These are phyloP conservation scores for Botrytis sinoallii DNA, from an alignment of 2,329 filamentous ascomycete species.

Conservation along the genomic window DNA sequence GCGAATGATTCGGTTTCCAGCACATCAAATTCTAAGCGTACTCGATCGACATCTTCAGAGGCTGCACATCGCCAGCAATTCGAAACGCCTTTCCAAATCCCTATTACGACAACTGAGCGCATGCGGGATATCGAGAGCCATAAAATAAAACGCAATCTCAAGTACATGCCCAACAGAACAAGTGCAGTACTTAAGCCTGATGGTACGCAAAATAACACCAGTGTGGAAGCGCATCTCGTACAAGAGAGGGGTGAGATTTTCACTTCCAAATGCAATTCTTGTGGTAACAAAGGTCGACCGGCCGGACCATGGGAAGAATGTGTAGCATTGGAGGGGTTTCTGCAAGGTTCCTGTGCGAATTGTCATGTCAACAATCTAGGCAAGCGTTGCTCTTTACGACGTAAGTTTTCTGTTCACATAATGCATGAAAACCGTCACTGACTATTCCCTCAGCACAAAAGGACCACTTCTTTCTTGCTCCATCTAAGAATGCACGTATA, in stretches of 20 bases:
- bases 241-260: neutral
- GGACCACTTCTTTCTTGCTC: neutral
- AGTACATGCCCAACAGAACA: neutral
- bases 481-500: neutral
- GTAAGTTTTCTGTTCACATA: neutral
- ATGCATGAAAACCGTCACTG: neutral
- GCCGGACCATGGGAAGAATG: neutral
- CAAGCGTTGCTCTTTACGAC: neutral
- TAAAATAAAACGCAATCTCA: neutral
- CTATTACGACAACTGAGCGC: neutral
- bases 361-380: neutral
- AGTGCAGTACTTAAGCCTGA: neutral
- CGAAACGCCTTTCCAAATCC: neutral
- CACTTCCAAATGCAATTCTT: neutral
- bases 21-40: neutral
- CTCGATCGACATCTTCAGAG: neutral
- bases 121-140: neutral
- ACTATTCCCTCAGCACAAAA: neutral
- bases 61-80: neutral
- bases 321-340: neutral
- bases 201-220: neutral
- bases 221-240: neutral
- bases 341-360: neutral
- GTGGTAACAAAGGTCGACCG: neutral
- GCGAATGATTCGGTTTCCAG: neutral